Conservation (phyloP, 2,329 filamentous ascomycete species). For the Trichoderma sp. region DNA sequence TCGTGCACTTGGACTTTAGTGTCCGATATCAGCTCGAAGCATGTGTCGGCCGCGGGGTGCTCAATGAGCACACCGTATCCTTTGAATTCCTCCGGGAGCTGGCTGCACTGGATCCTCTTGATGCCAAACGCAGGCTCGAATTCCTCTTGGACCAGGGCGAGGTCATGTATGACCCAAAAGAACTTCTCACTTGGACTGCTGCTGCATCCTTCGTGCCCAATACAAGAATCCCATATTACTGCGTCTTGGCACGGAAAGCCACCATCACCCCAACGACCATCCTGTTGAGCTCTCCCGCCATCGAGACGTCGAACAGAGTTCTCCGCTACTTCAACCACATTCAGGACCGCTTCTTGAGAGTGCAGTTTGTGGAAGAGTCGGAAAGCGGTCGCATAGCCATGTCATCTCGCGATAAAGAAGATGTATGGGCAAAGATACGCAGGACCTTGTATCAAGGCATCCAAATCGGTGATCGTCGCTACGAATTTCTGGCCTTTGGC, state of each 20-base stretch:
- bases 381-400: constrained; percentile 53
- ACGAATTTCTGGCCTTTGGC: constrained; percentile 88
- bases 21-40: constrained; percentile 90
- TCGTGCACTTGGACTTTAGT: constrained; percentile 57
- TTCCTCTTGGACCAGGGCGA: constrained; percentile 64
- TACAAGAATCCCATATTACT: constrained; percentile 64
- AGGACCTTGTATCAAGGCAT: constrained; percentile 75
- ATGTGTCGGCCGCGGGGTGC: constrained; percentile 74
- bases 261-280: constrained; percentile 82
- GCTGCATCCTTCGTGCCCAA: constrained; percentile 46
- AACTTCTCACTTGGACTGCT: constrained; percentile 60
- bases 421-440: constrained; percentile 71
- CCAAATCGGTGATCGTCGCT: constrained; percentile 73
- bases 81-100: constrained; percentile 65
- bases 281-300: constrained; percentile 69
- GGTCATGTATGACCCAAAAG: constrained; percentile 65
- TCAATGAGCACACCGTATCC: constrained; percentile 74
- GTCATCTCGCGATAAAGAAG: constrained; percentile 57
- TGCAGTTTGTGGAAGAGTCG: constrained; percentile 85
- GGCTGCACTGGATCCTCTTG: constrained; percentile 38
- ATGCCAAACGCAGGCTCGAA: constrained; percentile 68
- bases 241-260: constrained; percentile 70
- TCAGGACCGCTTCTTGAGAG: constrained; percentile 78
- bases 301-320: constrained; percentile 87
- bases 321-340: constrained; percentile 66